Evolutionary conservation across 2,329 filamentous ascomycete genomes (phyloP).

Genomic region (Zopfia rhizophila): DNA sequence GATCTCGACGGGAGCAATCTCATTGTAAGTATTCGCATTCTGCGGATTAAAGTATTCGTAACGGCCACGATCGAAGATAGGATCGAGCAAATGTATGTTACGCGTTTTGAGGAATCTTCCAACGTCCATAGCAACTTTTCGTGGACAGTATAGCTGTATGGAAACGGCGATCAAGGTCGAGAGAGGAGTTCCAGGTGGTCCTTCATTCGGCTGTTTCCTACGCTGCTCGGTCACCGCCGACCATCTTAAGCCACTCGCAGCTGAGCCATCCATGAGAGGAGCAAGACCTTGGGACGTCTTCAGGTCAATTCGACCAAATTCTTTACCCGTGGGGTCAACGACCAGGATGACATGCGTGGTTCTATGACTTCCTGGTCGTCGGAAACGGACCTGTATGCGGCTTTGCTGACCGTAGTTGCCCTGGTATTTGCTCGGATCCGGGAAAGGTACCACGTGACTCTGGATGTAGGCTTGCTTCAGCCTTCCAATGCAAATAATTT

Average conservation of each 20-base stretch:
- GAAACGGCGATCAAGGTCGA: conserved; percentile 63
- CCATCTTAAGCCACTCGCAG: conserved; percentile 72
- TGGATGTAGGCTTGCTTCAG: conserved; percentile 74
- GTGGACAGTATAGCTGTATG: conserved; percentile 82
- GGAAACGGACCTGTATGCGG: conserved; percentile 76
- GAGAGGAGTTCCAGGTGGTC: conserved; percentile 30
- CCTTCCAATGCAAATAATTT: conserved; percentile 85
- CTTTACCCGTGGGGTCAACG: conserved; percentile 74
- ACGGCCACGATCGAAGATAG: conserved; percentile 71
- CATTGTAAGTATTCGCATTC: conserved; percentile 29
- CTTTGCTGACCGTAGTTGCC: conserved; percentile 70
- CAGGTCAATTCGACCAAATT: conserved; percentile 80
- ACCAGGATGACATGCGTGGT: conserved; percentile 77
- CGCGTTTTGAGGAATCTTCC: conserved; percentile 74
- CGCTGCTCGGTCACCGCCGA: conserved; percentile 77
- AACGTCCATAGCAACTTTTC: conserved; percentile 71
- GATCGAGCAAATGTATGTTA: conserved; percentile 72
- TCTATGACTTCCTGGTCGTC: conserved; percentile 64
- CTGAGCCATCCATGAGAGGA: conserved; percentile 74
- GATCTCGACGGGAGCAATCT: conserved; percentile 27
- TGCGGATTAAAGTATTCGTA: conserved; percentile 83
- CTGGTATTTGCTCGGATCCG: conserved; percentile 70
- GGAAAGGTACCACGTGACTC: conserved; percentile 73
- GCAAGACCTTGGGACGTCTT: conserved; percentile 74
- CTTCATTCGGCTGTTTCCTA: conserved; percentile 70